Evolutionary conservation across 2,329 filamentous ascomycete genomes (phyloP), one percentile per base, ranked within the genome.

Genomic region (Diplodia seriata): DNA sequence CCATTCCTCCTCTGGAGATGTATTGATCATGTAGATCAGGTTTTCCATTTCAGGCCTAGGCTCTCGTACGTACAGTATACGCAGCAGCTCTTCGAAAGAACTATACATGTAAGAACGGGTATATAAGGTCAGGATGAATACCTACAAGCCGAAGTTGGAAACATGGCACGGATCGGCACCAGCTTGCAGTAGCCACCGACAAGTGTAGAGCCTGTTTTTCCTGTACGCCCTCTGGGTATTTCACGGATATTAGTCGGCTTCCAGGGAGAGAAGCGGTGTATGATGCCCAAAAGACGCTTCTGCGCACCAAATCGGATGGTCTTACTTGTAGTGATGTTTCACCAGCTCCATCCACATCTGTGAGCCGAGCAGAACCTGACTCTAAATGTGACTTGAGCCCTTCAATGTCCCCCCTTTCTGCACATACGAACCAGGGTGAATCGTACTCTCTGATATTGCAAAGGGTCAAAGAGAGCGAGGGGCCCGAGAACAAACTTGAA

Each of bases 241-340:
- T 2, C 43, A 11, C 43, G 1, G 18, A 47, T n/a, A 20, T 47
- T 20, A 20, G 43, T 14, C 20, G 7, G 18, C 26, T 47, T 36
- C 20, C 43, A 20, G 4, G 29, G 23, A 5, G 2, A 53, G n/a
- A 3, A 15, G 18, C 18, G 9, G 2, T 11, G 3, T 20, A 0
- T 47, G 8, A 20, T 5, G 18, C 3, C n/a, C 18, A 20, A 47
- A 47, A 20, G 8, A n/a, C 40, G 18, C 5, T 20, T 9, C 18
- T 1, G n/a, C 18, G n/a, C 18, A 20, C 5, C 43, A n/a, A 5
- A 43, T 23, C 14, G 8, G 12, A 14, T 1, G 20, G 29, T 47
- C 62, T 65, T 53, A 55, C 62, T 23, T 43, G n/a, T 54, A 65
- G 33, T 7, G 62, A 50, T 3, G 62, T 55, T 8, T 31, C 4